Conservation (phyloP, 768 basidiomycete species). For the Leccinum rimulosum region DNA sequence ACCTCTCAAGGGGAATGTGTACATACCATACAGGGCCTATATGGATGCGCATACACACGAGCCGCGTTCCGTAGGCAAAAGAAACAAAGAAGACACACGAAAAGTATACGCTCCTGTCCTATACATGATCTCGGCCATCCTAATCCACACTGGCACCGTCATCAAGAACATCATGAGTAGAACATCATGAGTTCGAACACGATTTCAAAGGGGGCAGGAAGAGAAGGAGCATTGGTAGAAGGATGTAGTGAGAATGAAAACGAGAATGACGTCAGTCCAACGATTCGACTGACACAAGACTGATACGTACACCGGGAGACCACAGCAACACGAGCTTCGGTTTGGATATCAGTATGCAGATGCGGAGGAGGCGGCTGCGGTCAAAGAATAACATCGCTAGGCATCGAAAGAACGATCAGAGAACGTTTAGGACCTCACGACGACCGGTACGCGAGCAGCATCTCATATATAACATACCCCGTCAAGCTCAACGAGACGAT, state of each 20-base stretch:
- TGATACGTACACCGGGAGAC: no score
- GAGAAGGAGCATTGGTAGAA: neutral
- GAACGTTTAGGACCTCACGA: neutral
- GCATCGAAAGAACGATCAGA: no score
- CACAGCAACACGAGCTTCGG: no score
- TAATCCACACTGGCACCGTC: slow-evolving; percentile 20
- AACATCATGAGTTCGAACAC: slow-evolving; percentile 8
- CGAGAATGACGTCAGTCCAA: no score
- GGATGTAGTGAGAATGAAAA: neutral
- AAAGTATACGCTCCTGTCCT: slow-evolving; percentile 25
- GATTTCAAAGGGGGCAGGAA: neutral
- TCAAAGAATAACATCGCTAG: slow-evolving; percentile 11
- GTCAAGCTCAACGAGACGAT: slow-evolving; percentile 18
- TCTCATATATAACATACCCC: slow-evolving; percentile 23
- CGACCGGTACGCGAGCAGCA: slow-evolving; percentile 26
- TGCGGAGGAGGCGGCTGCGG: no score
- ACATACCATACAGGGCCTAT: slow-evolving; percentile 29
- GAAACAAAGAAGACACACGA: neutral
- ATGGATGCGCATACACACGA: neutral
- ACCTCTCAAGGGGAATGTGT: neutral
- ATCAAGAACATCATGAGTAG: slow-evolving; percentile 1
- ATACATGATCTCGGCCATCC: slow-evolving; percentile 28
- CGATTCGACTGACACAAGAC: no score
- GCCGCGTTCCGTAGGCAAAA: neutral
- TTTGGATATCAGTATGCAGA: no score